These are phyloP conservation scores for Kalmusia sp. DNA, from an alignment of 2,329 filamentous ascomycete genomes.

Conservation along the genomic window DNA sequence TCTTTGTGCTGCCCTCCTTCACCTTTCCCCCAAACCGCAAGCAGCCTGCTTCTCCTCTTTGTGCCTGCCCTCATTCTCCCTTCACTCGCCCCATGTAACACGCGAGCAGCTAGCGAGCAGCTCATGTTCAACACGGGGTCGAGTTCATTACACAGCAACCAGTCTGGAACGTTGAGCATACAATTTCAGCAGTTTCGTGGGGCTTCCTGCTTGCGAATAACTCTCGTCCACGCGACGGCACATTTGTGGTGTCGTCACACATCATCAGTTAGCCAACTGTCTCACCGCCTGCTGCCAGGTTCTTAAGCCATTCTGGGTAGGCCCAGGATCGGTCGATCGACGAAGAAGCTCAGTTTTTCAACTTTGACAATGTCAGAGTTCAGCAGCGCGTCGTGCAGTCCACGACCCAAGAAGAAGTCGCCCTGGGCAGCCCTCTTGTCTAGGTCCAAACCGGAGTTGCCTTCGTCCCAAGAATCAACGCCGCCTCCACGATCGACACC, in stretches of 20 bases:
- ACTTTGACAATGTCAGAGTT: background rate
- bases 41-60: background rate
- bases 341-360: background rate
- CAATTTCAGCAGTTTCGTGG: background rate
- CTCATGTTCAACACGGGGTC: slow-evolving; percentile 1
- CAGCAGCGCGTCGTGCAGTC: background rate
- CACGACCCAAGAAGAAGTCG: too few species aligned
- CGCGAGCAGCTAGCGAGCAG: background rate
- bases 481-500: slow-evolving; percentile 14
- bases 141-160: background rate
- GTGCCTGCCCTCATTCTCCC: background rate
- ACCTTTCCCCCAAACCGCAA: background rate
- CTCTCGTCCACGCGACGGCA: background rate
- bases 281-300: background rate
- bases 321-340: too few species aligned
- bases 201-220: background rate
- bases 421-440: background rate
- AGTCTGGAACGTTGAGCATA: background rate
- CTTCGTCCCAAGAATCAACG: background rate
- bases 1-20: background rate
- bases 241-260: background rate
- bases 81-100: background rate
- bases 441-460: background rate
- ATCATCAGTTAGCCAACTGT: background rate
- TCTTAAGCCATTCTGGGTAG: background rate